Conservation (phyloP, 2,329 filamentous ascomycete genomes). For the Diaporthe capsici region DNA sequence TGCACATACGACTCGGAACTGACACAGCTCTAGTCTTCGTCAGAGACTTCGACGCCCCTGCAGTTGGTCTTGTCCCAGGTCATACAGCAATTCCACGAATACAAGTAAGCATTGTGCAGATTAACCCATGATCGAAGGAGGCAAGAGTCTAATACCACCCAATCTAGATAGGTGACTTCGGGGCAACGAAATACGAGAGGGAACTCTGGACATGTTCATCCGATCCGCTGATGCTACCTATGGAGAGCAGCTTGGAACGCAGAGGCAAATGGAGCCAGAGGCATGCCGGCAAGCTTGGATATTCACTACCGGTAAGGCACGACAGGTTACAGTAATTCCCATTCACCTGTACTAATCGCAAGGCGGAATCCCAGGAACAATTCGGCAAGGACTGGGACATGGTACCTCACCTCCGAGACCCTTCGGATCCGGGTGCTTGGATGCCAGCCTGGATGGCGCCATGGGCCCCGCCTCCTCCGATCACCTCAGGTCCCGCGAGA, state of each 20-base stretch:
- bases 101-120: neutral
- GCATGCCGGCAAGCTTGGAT: neutral
- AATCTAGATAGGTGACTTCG: slow-evolving; percentile 3
- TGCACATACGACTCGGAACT: neutral
- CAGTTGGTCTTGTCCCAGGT: neutral
- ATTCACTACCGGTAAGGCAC: neutral
- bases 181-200: neutral
- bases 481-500: slow-evolving; percentile 11
- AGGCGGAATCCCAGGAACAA: neutral
- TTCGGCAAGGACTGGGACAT: slow-evolving; percentile 27
- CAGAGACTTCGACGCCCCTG: neutral
- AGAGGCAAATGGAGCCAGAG: neutral
- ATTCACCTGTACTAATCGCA: neutral
- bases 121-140: neutral
- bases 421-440: slow-evolving; percentile 10
- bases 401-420: neutral
- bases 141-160: neutral
- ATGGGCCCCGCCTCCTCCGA: slow-evolving; percentile 2
- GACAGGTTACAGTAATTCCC: too few species aligned
- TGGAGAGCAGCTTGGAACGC: neutral
- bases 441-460: neutral
- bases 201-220: neutral
- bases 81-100: neutral
- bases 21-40: neutral
- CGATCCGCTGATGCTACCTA: too few species aligned